A percentile compares a stretch with the other conserved stretches of the same genome.
Conservation (phyloP, 208 protist species). For the Willaertia magna region DNA sequence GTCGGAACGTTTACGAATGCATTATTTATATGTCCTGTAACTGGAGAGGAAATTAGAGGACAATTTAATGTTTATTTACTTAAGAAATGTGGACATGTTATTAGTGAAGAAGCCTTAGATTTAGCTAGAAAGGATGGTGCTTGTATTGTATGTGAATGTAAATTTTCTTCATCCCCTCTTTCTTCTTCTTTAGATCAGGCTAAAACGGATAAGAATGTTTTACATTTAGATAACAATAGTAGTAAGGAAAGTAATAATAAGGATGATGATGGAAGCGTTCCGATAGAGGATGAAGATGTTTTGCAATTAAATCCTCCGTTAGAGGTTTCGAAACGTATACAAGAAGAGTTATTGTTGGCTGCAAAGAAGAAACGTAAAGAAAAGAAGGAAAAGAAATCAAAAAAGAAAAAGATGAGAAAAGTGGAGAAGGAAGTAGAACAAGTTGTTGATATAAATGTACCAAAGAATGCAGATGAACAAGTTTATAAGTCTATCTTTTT, state of each 20-base stretch:
- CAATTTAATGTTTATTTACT: neutral
- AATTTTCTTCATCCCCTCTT: neutral
- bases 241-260: neutral
- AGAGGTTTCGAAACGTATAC: neutral
- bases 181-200: neutral
- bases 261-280: neutral
- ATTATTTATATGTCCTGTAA: neutral
- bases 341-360: neutral
- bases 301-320: neutral
- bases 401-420: neutral
- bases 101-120: neutral
- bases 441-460: neutral
- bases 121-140: neutral
- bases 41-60: neutral
- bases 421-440: neutral
- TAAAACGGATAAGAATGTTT: neutral
- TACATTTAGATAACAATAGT: neutral
- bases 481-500: neutral
- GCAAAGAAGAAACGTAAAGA: neutral
- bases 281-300: neutral
- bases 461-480: neutral
- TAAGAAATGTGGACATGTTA: neutral
- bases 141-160: neutral
- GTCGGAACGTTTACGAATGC: neutral
- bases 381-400: neutral